Base-by-base conservation (phyloP, 1,284 basidiomycete genomes). In the Cutaneotrichosporon curvatum region DNA sequence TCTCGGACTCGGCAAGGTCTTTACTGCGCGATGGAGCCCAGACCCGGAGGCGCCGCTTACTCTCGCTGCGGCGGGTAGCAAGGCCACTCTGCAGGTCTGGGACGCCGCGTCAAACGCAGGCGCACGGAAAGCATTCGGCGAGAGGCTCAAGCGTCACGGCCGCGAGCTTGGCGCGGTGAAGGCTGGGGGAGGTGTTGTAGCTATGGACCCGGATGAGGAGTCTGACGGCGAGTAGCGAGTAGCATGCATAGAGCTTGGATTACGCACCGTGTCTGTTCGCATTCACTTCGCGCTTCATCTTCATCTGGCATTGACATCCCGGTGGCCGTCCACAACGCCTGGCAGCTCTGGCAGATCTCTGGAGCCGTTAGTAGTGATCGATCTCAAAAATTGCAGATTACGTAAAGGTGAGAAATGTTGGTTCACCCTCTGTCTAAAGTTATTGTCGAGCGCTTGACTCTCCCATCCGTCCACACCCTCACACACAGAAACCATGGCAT, bases 1-100 rank as follows among this genome's bases (percentile, higher is more conserved):
- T 70, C 76, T 99, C n/a, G 92, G 89, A 36, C 81, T 96, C 41
- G 94, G 94, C 69, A 95, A 95, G 75, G 85, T 98, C 16, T 98
- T 98, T 72, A 84, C 90, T 1, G 78, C 85, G 0, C 76, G 79
- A 3, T 97, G 87, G 77, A 92, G 87, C 19, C 94, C 95, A 0
- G 90, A 97, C 67, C 50, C 62, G 12, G 66, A 67, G 32, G 87
- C 95, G 61, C 85, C 92, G 0, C 81, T 97, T 43, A 95, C 89
- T 1, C 70, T 99, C 37, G 94, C 92, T 2, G 92, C 89, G 2
- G 95, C 86, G 12, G 95, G 95, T 4, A 90, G 87, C 7, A 86
- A 87, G 60, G 94, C 88, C 2, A 88, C 85, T 59, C 70, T 98
- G 4, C 91, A 97, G 65, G 78, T 99, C 10, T 99, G 95, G 90